Evolutionary conservation across 2,329 filamentous ascomycete genomes (phyloP).

Genomic region (Exophiala sp.): DNA sequence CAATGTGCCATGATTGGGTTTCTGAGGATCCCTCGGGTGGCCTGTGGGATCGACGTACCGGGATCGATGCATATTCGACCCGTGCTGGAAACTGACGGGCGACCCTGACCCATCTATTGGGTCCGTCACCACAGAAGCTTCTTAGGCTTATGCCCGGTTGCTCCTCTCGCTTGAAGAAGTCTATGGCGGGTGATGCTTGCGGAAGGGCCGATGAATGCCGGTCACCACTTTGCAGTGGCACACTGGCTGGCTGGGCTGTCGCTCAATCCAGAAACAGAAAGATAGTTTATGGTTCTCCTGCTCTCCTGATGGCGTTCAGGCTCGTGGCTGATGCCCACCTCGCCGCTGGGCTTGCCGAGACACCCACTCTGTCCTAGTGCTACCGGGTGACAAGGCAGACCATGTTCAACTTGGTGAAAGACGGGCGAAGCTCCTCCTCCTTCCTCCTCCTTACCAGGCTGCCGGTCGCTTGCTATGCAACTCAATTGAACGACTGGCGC

Average conservation of each 20-base stretch:
- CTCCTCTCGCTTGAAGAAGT: not conserved
- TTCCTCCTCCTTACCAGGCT: slow-evolving; percentile 16
- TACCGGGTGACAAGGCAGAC: slow-evolving; percentile 14
- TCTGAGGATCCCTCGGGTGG: not conserved
- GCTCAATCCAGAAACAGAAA: not conserved
- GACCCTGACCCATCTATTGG: not conserved
- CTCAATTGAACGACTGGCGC: not conserved
- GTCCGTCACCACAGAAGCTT: slow-evolving; percentile 15
- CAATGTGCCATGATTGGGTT: slow-evolving; percentile 6
- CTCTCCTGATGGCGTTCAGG: slow-evolving; percentile 14
- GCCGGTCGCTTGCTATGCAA: slow-evolving; percentile 13
- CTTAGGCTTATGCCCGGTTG: slow-evolving; percentile 17
- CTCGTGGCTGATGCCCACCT: slow-evolving; percentile 23
- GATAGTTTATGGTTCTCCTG: not conserved
- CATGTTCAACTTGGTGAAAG: slow-evolving; percentile 15
- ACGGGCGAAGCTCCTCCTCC: too few species aligned
- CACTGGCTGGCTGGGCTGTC: too few species aligned
- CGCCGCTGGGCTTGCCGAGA: slow-evolving; percentile 23
- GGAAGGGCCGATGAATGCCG: too few species aligned
- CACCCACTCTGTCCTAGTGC: slow-evolving; percentile 23
- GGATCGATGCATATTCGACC: slow-evolving; percentile 14
- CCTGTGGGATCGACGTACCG: slow-evolving; percentile 3
- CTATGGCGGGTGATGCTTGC: not conserved
- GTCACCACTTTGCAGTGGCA: not conserved
- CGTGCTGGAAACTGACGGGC: slow-evolving; percentile 4